These are phyloP conservation scores for Paraconiothyrium sp. DNA, from an alignment of 2,329 filamentous ascomycete genomes.

Conservation along the genomic window DNA sequence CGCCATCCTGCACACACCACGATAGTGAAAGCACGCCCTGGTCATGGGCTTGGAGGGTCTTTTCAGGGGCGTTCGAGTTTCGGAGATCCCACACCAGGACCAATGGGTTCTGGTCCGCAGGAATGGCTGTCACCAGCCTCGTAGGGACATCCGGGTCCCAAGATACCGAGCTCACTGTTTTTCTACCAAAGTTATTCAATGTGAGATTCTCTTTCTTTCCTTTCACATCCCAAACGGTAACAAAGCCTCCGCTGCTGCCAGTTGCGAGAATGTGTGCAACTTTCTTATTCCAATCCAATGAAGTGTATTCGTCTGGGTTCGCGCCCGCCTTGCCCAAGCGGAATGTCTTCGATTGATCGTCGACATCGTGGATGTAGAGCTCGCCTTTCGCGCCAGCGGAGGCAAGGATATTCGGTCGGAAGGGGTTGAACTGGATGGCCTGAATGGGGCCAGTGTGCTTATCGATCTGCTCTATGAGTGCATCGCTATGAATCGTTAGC, in stretches of 20 bases:
- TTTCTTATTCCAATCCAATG: constrained; percentile 98
- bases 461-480: constrained; percentile 84
- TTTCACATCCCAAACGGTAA: constrained; percentile 98
- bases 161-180: constrained; percentile 92
- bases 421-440: constrained; percentile 94
- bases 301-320: constrained; percentile 93
- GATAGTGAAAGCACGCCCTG: constrained; percentile 92
- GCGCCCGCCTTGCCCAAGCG: constrained; percentile 87
- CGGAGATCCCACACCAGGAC: constrained; percentile 94
- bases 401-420: constrained; percentile 88
- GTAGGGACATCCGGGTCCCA: constrained; percentile 97
- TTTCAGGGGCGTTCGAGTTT: constrained; percentile 94
- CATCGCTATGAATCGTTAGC: constrained; percentile 63
- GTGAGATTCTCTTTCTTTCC: constrained; percentile 97
- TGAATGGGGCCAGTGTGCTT: constrained; percentile 96
- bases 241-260: constrained; percentile 90
- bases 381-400: constrained; percentile 95
- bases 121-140: constrained; percentile 90
- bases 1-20: constrained; percentile 92
- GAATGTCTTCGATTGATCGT: constrained; percentile 88
- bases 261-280: constrained; percentile 96
- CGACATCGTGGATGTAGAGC: constrained; percentile 93
- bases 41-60: constrained; percentile 89
- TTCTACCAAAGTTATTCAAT: constrained; percentile 87
- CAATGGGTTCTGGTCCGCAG: constrained; percentile 85